Conservation (phyloP, 78 protist species). For the Ministeria vibrans region DNA sequence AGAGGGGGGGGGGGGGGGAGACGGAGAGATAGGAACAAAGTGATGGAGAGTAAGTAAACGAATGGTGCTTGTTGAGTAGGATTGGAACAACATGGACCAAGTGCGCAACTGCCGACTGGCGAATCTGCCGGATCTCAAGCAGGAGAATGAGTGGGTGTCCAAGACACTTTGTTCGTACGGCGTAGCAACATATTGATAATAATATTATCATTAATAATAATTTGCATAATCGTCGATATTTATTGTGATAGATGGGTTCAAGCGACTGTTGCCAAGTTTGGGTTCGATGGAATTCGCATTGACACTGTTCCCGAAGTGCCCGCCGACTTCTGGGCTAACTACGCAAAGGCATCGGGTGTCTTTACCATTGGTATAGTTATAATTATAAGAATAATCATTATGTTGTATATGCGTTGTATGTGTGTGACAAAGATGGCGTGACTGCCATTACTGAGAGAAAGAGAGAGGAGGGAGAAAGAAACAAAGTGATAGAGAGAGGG, state of each 20-base stretch:
- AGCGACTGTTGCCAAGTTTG: slow-evolving; percentile 6
- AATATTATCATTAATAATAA: no score
- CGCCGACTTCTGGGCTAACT: slow-evolving; percentile 14
- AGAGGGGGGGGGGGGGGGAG: background rate
- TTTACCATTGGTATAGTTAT: no score
- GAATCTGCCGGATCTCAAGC: slow-evolving; percentile 56
- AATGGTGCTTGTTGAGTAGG: no score
- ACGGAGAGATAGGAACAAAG: background rate
- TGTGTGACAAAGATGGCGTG: no score
- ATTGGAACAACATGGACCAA: background rate
- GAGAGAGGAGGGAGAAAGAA: no score
- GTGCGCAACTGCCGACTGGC: slow-evolving; percentile 47
- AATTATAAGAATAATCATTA: no score
- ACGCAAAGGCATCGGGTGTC: slow-evolving; percentile 30
- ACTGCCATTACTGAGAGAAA: no score
- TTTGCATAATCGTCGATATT: background rate
- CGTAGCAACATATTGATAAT: background rate
- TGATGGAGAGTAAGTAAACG: background rate
- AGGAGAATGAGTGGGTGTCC: background rate
- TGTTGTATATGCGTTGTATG: no score
- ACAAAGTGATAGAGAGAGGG: no score
- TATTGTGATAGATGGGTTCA: background rate
- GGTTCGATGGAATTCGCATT: slow-evolving; percentile 71
- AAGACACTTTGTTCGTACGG: background rate
- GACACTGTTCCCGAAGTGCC: slow-evolving; percentile 84